Base-by-base conservation (phyloP, 1,139 yeast species). In the Yamadazyma blattariae region DNA sequence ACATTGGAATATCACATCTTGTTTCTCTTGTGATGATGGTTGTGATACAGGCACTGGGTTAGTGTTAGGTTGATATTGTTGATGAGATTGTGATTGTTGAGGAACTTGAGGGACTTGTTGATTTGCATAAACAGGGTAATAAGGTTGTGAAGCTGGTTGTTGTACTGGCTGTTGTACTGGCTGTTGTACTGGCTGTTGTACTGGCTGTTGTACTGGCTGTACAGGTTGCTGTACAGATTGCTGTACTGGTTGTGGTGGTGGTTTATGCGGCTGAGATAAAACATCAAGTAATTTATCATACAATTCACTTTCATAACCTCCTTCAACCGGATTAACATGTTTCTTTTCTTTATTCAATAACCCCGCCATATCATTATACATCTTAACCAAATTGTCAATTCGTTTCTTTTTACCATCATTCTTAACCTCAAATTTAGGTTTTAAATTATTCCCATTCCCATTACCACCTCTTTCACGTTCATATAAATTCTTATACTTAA, bases 401-500 rank as follows among this genome's bases (percentile, higher is more conserved):
- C 20, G 11, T 24, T 20, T 25, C 19, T 21, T 20, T n/a, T 15
- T 30, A 32, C 7, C 19, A 25, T 20, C 13, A 5, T 28, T 11
- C 12, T 20, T 15, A 18, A 5, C 8, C 7, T 5, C 19, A 5
- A 5, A 5, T 5, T 17, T 17, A 5, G 5, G 5, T 5, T 5
- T 7, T 4, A 4, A n/a, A n/a, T 18, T n/a, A 6, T 5, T 16
- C 22, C 13, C 8, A 28, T n/a, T 13, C 11, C 24, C 11, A 6
- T 23, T 23, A 23, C 30, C 32, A 4, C 22, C 12, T 19, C 14
- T 23, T 10, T 12, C 27, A 8, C 12, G 27, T 30, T 57, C 64
- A 28, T 63, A 59, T 25, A 64, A 48, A 7, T 41, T 46, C 44
- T 61, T 63, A 36, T 65, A 65, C 47, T 65, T 65, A 29, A 53